These are phyloP conservation scores for Castanopsis chinensis DNA, from an alignment of 306 rosid genomes.

Conservation along the genomic window DNA sequence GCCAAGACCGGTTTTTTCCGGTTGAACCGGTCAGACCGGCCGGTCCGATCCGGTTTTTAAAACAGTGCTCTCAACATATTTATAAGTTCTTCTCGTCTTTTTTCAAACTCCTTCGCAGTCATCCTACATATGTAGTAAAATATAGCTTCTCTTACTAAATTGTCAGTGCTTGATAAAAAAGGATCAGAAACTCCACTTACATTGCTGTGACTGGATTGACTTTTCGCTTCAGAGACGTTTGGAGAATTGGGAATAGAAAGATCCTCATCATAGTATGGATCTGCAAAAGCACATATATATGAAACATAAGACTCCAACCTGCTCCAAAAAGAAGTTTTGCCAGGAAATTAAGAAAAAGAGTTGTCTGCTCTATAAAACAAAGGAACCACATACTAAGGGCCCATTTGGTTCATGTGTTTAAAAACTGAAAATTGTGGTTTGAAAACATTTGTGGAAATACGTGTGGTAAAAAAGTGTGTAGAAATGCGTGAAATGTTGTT, in stretches of 20 bases:
- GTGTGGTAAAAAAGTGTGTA: too few species aligned
- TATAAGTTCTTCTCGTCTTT: neutral
- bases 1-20: too few species aligned
- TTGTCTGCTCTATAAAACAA: neutral
- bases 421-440: too few species aligned
- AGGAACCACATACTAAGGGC: neutral
- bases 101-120: neutral
- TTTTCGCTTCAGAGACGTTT: conserved; percentile 49
- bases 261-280: conserved; percentile 45
- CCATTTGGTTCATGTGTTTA: too few species aligned
- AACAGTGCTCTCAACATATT: too few species aligned
- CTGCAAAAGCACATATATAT: conserved; percentile 50
- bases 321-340: neutral
- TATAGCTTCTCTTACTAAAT: neutral
- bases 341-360: conserved; percentile 7
- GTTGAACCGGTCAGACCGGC: too few species aligned
- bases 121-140: neutral
- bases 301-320: conserved; percentile 24
- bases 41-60: too few species aligned
- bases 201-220: conserved; percentile 47
- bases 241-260: conserved; percentile 47
- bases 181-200: conserved; percentile 56
- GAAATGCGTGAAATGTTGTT: too few species aligned
- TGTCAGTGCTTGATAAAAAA: conserved; percentile 14
- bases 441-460: too few species aligned